Base-by-base conservation (phyloP, 768 basidiomycete species). In the Phaeolepiota aurea region DNA sequence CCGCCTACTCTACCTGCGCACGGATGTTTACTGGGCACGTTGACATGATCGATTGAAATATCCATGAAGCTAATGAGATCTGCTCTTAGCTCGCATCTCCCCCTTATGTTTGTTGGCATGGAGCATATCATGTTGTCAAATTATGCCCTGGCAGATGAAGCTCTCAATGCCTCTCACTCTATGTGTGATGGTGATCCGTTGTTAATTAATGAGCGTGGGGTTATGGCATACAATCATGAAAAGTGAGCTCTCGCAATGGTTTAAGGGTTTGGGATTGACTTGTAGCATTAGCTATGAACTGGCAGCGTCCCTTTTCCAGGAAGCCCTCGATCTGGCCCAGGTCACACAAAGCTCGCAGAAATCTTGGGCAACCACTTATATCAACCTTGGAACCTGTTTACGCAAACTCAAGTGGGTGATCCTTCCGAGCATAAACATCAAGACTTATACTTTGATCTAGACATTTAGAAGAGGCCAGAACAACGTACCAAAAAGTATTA, bases 101-200 rank as follows among this genome's bases (percentile, higher is more conserved):
- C 96, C 1, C 67, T 96, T 32, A 78, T 93, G 62, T 98, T 92
- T 55, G 89, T 98, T 34, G 96, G 94, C 4, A 98, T 97, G 93
- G 94, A 99, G 59, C 88, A 98, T 49, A 87, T 99, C 25, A 82
- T 84, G 54, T 69, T 99, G 4, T 86, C 83, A 20, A 90, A 97
- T 47, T 71, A 78, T 47, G 55, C 61, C 16, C 69, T 90, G 33
- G 96, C 96, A 3, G 82, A 87, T 37, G 94, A 98, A 54, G 87
- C 94, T 13, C 70, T 99, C 31, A 71, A 77, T 45, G 88, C 92
- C 1, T 84, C 93, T 3, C 66, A 80, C 49, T 62, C 71, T 3
- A 82, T 93, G 66, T 93, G 92, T 54, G 75, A 84, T 45, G 79
- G 76, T 5, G 96, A 99, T 54, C 93, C 96, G 25, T 64, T 97